Evolutionary conservation across 2,329 filamentous ascomycete species (phyloP).

Genomic region (Microsporum canis): DNA sequence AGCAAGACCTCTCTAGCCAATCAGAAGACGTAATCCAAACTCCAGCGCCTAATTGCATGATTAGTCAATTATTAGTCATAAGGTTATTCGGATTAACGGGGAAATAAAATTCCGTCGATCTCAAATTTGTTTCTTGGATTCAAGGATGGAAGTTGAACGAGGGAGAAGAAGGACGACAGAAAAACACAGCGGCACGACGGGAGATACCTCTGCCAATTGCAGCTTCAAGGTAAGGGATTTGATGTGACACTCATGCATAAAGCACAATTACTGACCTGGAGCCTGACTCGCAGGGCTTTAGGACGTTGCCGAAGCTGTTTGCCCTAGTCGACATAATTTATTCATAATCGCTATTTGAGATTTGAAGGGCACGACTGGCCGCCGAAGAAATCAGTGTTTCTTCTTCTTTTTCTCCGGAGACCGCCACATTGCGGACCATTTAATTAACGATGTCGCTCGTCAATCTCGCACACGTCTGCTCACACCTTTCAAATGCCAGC

Average conservation of each 20-base stretch:
- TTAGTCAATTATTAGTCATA: not conserved
- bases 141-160: not conserved
- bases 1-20: not conserved
- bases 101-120: not conserved
- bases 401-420: not conserved
- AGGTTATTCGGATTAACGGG: not conserved
- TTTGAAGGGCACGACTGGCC: not conserved
- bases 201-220: not conserved
- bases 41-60: not conserved
- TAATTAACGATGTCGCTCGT: slow-evolving; percentile 54
- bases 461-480: slow-evolving; percentile 69
- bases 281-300: not conserved
- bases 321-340: not conserved
- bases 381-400: not conserved
- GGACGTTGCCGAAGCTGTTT: not conserved
- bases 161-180: not conserved
- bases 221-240: not conserved
- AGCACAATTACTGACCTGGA: not conserved
- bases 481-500: slow-evolving; percentile 81
- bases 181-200: not conserved
- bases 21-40: not conserved
- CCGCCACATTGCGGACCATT: not conserved
- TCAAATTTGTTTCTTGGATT: not conserved
- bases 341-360: not conserved
- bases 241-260: not conserved